Evolutionary conservation across 192 early-diverging fungal species (phyloP), one percentile per base, ranked within the genome.

Genomic region (Backusella sp.): DNA sequence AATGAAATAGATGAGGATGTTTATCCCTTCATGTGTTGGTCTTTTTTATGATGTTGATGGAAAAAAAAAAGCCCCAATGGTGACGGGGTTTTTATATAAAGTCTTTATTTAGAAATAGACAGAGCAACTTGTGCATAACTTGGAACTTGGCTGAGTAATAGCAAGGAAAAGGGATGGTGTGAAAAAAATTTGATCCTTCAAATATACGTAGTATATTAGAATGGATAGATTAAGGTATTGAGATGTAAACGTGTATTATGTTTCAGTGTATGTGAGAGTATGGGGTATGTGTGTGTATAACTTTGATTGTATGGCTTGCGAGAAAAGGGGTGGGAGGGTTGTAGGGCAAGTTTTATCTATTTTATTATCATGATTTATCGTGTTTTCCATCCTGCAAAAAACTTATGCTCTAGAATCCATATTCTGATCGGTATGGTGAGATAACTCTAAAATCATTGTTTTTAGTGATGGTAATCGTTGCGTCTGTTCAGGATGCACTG

Each of bases 381-480:
- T 32, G 2, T 32, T 32, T 32, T 32, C 32, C 32, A 32, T 32
- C 32, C 32, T 32, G 2, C 32, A 32, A 32, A 21, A 21, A 6
- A 28, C 26, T 53, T 62, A 62, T 12, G 23, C 56, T 28, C 56
- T 62, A 11, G 23, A 62, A 62, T 62, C 26, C 56, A 62, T 62
- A 28, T 62, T 28, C 21, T 62, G 56, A 28, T 62, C 26, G 8
- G 11, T 62, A n/a, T 28, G 56, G 12, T 28, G 56, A 5, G 56
- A 28, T 32, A 71, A 49, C 11, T 71, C 42, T 44, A 44, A 71
- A 21, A 71, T 28, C 70, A 71, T 71, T 26, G 41, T 39, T 49
- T 71, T 44, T 6, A 71, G 9, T 12, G 70, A 71, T 15, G 70
- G 70, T 32, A 71, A 71, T 19, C 39, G 35, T 32, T 71, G 39